A percentile compares a stretch with the other conserved stretches of the same genome.
These are phyloP conservation scores for Vitis cinerea DNA, from an alignment of 164 flowering plant species.

Conservation along the genomic window DNA sequence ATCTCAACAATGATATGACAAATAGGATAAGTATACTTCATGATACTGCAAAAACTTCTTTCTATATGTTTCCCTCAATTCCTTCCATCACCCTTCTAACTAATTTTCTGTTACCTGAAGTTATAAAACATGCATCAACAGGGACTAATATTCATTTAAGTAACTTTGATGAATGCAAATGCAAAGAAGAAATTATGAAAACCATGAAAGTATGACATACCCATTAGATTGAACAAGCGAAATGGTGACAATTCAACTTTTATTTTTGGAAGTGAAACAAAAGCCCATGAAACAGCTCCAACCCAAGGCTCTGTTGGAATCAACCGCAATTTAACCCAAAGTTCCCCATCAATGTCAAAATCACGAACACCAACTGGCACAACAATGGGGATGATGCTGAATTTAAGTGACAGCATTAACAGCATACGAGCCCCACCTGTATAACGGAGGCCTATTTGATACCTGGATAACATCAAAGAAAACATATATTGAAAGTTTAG, in stretches of 20 bases:
- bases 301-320: conserved; percentile 97
- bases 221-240: conserved; percentile 94
- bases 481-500: background rate
- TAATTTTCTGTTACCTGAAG: background rate
- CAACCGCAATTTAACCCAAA: conserved; percentile 91
- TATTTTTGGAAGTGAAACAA: conserved; percentile 94
- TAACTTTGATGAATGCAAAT: background rate
- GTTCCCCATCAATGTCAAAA: conserved; percentile 98
- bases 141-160: background rate
- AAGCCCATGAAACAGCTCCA: conserved; percentile 93
- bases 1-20: background rate
- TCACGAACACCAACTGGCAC: conserved; percentile 89
- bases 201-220: conserved; percentile 36
- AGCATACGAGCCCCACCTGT: conserved; percentile 97
- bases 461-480: conserved; percentile 39
- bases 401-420: conserved; percentile 74
- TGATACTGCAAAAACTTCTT: background rate
- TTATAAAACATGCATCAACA: background rate
- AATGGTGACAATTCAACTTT: conserved; percentile 88
- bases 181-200: background rate
- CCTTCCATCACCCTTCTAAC: background rate
- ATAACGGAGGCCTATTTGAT: conserved; percentile 93
- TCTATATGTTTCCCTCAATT: background rate
- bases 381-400: conserved; percentile 70
- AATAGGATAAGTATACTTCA: background rate